These are phyloP conservation scores for Phytophthora capsici DNA, from an alignment of 352 stramenopile species.

Conservation along the genomic window DNA sequence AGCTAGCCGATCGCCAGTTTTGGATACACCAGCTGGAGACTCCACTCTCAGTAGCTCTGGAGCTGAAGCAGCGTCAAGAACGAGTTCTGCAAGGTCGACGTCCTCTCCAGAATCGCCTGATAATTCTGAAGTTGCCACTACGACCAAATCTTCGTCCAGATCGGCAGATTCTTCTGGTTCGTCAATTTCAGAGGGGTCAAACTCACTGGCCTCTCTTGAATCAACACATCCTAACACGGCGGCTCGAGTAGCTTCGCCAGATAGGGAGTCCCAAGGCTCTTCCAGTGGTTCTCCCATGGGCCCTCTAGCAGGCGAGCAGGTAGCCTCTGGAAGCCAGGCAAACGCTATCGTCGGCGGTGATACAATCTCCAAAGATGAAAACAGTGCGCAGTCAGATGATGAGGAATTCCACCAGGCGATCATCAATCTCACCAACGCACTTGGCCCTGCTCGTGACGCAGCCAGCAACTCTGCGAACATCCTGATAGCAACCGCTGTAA, in stretches of 20 bases:
- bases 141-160: slow-evolving; percentile 7
- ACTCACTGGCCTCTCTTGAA: slow-evolving; percentile 14
- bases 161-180: slow-evolving; percentile 11
- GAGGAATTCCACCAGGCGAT: slow-evolving; percentile 32
- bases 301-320: background rate
- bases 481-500: slow-evolving; percentile 59
- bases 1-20: background rate
- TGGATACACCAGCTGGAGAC: background rate
- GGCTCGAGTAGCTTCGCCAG: background rate
- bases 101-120: slow-evolving; percentile 8
- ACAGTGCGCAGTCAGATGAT: slow-evolving; percentile 5
- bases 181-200: slow-evolving; percentile 3
- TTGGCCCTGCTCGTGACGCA: slow-evolving; percentile 39
- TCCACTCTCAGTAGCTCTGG: slow-evolving; percentile 1
- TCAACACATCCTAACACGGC: slow-evolving; percentile 8
- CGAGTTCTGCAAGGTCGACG: slow-evolving; percentile 5
- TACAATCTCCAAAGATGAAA: slow-evolving; percentile 16
- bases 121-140: slow-evolving; percentile 3
- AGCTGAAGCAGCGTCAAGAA: slow-evolving; percentile 6
- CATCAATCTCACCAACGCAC: slow-evolving; percentile 33
- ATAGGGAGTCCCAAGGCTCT: slow-evolving; percentile 5
- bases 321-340: slow-evolving; percentile 4
- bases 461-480: slow-evolving; percentile 55
- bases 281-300: slow-evolving; percentile 1
- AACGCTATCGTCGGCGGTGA: slow-evolving; percentile 10